Conservation (phyloP, 768 basidiomycete species). For the Mycena leptocephala region DNA sequence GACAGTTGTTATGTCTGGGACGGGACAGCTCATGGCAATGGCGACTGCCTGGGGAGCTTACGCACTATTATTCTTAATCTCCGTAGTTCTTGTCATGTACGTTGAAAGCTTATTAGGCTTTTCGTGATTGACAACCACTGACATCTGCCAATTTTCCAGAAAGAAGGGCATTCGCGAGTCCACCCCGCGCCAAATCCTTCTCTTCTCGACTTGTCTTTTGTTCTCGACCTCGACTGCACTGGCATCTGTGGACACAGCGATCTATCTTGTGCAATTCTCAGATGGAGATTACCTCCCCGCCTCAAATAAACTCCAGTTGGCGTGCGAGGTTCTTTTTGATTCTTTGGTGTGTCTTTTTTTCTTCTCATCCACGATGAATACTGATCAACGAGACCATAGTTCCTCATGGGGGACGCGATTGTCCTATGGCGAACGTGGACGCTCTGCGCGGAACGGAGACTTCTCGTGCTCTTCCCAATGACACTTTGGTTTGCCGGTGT, state of each 20-base stretch:
- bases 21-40: slow-evolving; percentile 7
- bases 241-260: not conserved
- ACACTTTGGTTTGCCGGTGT: slow-evolving; percentile 3
- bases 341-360: not conserved
- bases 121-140: not conserved
- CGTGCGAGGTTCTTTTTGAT: slow-evolving; percentile 15
- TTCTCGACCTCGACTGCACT: not conserved
- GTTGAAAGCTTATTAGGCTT: not conserved
- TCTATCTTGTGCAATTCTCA: slow-evolving; percentile 11
- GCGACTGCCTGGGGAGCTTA: not conserved
- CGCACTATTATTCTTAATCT: not conserved
- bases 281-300: not conserved
- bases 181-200: slow-evolving; percentile 5
- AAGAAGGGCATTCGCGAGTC: not conserved
- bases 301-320: not conserved
- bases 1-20: not conserved
- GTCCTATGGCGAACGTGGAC: slow-evolving; percentile 17
- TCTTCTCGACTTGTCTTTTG: slow-evolving; percentile 14
- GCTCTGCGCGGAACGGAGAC: not conserved
- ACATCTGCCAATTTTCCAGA: not conserved
- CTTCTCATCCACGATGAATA: not conserved
- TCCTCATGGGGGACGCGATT: slow-evolving; percentile 10
- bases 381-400: not conserved
- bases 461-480: not conserved
- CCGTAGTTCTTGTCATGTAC: slow-evolving; percentile 8